Evolutionary conservation across 1,284 basidiomycete genomes (phyloP).

Genomic region (Neonothopanus nambi): DNA sequence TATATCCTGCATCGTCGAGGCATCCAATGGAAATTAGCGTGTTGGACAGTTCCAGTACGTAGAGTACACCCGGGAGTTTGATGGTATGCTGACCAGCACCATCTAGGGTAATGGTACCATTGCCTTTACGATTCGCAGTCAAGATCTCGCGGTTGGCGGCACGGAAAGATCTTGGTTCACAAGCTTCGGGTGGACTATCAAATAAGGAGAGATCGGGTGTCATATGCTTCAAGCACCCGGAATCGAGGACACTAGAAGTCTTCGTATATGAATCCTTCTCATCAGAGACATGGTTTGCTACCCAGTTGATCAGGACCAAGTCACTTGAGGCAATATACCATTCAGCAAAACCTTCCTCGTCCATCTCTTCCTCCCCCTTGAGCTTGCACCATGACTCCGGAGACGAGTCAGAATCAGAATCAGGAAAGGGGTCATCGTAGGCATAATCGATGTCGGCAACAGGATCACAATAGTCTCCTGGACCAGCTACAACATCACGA

Average conservation of each 20-base stretch:
- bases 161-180: conserved; percentile 6
- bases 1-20: conserved; percentile 24
- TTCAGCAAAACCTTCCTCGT: too few relatives aligned
- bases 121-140: conserved; percentile 13
- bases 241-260: background rate
- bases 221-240: background rate
- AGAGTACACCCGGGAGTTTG: conserved; percentile 23
- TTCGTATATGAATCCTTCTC: background rate
- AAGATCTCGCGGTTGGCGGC: conserved; percentile 16
- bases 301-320: too few relatives aligned
- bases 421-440: too few relatives aligned
- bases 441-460: too few relatives aligned
- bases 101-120: conserved; percentile 21
- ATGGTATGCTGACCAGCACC: conserved; percentile 20
- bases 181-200: background rate
- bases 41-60: conserved; percentile 22
- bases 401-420: too few relatives aligned
- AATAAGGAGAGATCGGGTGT: background rate
- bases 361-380: too few relatives aligned
- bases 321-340: too few relatives aligned
- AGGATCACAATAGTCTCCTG: too few relatives aligned
- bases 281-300: background rate
- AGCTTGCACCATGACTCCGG: too few relatives aligned
- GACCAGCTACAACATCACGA: too few relatives aligned
- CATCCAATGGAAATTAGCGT: conserved; percentile 26